Percentiles rank a stretch among this genome's conserved stretches.
These are phyloP conservation scores for Rhytidiadelphus loreus DNA, from an alignment of 225 moss, liverwort and hornwort species.

Conservation along the genomic window DNA sequence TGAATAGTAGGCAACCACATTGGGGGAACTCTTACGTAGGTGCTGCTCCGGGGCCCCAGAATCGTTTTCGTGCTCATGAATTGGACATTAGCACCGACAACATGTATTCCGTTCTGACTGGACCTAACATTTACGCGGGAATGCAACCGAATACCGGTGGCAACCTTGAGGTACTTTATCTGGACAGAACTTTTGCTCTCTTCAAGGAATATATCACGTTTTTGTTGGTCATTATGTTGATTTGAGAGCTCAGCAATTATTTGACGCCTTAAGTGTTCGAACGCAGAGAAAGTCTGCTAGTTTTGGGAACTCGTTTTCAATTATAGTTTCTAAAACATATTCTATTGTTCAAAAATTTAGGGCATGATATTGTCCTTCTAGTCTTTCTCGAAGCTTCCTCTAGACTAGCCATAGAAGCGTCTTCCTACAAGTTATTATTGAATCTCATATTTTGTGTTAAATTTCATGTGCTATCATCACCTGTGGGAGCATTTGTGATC, in stretches of 20 bases:
- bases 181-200: not conserved
- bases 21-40: conserved; percentile 19
- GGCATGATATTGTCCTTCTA: not conserved
- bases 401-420: not conserved
- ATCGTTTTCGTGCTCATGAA: not conserved
- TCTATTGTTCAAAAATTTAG: not conserved
- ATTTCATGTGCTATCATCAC: not conserved
- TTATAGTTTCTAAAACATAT: not conserved
- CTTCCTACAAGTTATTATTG: not conserved
- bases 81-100: not conserved
- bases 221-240: not conserved
- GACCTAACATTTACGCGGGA: not conserved
- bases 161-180: conserved; percentile 7
- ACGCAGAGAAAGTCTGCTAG: not conserved
- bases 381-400: not conserved
- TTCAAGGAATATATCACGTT: not conserved
- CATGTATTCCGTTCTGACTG: not conserved
- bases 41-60: not conserved
- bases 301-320: not conserved
- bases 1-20: not conserved
- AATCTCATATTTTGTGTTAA: not conserved
- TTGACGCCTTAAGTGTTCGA: not conserved
- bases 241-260: not conserved
- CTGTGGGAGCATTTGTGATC: not conserved
- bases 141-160: not conserved